phyloP scores from a whole-genome alignment of 202 grass and related monocot species.

The Cymbopogon flexuosus region DNA sequence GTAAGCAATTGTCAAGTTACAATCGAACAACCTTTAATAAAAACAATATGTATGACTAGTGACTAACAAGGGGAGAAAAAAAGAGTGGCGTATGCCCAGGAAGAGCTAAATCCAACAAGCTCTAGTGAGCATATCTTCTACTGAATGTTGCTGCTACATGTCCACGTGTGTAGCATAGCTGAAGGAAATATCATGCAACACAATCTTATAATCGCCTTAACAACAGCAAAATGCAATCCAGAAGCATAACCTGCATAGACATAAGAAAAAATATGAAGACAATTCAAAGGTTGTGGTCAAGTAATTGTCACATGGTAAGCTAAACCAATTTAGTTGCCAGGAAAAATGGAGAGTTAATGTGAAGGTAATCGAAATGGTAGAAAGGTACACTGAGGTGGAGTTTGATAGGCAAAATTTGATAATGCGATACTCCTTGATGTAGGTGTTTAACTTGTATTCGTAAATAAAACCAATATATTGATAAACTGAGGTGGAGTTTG shows the following conservation, averaged over 20 bases:
- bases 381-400: not conserved
- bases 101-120: constrained; percentile 19
- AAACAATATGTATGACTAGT: not conserved
- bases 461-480: not conserved
- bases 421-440: not conserved
- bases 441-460: not conserved
- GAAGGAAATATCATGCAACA: constrained; percentile 21
- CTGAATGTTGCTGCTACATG: constrained; percentile 7
- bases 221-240: constrained; percentile 23
- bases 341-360: not conserved
- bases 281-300: not conserved
- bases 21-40: not conserved
- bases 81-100: not conserved
- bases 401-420: not conserved
- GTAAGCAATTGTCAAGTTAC: constrained; percentile 2
- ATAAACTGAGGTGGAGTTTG: constrained; percentile 1
- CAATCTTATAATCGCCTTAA: constrained; percentile 14
- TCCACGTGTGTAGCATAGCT: not conserved
- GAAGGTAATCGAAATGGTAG: not conserved
- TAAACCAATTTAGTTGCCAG: not conserved
- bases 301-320: constrained; percentile 1
- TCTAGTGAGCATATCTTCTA: constrained; percentile 21
- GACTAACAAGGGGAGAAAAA: not conserved
- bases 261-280: constrained; percentile 14
- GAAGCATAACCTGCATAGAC: constrained; percentile 29